phyloP scores from a whole-genome alignment of 169 alveolate genomes.

The Plasmodium yoelii region DNA sequence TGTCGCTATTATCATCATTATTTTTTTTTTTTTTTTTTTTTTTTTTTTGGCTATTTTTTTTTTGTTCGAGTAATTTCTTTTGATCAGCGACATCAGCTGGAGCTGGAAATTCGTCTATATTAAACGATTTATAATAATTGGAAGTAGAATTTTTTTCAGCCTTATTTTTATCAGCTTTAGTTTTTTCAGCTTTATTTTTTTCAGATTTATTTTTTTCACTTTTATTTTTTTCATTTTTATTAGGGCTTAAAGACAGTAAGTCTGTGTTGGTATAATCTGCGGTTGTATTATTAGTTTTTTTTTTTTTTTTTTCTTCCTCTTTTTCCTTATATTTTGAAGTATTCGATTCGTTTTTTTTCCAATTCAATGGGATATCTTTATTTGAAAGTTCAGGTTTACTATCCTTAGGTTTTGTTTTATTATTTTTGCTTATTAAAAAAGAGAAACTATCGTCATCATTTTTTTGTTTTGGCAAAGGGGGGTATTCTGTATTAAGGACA shows the following conservation, averaged over 20 bases:
- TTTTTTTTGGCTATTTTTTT: neutral
- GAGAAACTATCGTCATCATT: conserved; percentile 3
- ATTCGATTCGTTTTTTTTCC: neutral
- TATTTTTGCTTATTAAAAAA: conserved; percentile 8
- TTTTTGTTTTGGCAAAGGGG: conserved; percentile 37
- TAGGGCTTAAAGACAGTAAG: neutral
- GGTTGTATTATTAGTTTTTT: neutral
- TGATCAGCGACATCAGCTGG: conserved; percentile 2
- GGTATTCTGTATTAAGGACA: conserved; percentile 36
- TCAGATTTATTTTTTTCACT: conserved; percentile 14
- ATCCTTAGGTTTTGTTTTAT: conserved; percentile 10
- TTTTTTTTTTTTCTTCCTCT: neutral
- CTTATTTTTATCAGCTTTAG: too few relatives aligned
- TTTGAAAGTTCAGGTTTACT: neutral
- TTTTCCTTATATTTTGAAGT: neutral
- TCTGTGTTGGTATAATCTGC: neutral
- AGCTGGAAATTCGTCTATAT: conserved; percentile 27
- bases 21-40: neutral
- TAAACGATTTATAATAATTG: conserved; percentile 12
- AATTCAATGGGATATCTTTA: neutral
- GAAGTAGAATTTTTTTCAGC: neutral
- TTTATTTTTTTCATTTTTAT: conserved; percentile 11
- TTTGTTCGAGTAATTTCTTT: conserved; percentile 5
- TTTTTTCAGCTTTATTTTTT: conserved; percentile 8
- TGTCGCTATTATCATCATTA: conserved; percentile 8